Conservation (phyloP, 2,329 filamentous ascomycete species). For the Pestalotiopsis sp. region DNA sequence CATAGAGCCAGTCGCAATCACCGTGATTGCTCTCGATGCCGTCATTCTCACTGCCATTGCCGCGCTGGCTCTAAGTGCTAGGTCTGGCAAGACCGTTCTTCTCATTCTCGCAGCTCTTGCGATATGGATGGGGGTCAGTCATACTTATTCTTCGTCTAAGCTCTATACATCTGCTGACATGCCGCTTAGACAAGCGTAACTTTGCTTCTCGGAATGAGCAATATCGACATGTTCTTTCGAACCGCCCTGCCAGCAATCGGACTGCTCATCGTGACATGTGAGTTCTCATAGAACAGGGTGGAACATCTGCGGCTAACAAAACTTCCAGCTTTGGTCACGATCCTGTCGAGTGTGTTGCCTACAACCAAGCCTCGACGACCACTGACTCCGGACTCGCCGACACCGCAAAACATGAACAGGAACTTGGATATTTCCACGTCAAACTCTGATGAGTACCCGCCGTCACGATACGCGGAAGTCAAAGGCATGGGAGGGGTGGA, state of each 20-base stretch:
- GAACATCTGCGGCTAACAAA: constrained; percentile 18
- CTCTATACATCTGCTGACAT: constrained; percentile 14
- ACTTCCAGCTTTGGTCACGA: constrained; percentile 38
- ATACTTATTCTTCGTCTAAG: constrained; percentile 15
- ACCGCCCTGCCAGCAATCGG: constrained; percentile 55
- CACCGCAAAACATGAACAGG: constrained; percentile 36
- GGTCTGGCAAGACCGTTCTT: constrained; percentile 41
- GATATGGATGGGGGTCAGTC: constrained; percentile 58
- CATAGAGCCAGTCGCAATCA: constrained; percentile 45
- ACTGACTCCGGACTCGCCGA: constrained; percentile 41
- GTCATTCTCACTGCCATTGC: constrained; percentile 46
- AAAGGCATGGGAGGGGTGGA: constrained; percentile 43
- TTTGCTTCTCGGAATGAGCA: constrained; percentile 50
- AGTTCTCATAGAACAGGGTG: constrained; percentile 20
- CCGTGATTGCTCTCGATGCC: constrained; percentile 47
- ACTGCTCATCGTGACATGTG: constrained; percentile 52
- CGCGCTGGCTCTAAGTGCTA: constrained; percentile 39
- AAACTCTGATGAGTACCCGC: constrained; percentile 43
- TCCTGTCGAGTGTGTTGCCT: constrained; percentile 38
- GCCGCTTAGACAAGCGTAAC: constrained; percentile 49
- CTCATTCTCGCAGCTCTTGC: constrained; percentile 45
- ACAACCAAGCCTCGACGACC: constrained; percentile 30
- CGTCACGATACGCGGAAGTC: constrained; percentile 51
- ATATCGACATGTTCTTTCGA: constrained; percentile 44
- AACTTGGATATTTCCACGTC: constrained; percentile 44